Evolutionary conservation across 164 flowering plant genomes (phyloP), one percentile per base, ranked within the genome.

Genomic region (Sedum album): DNA sequence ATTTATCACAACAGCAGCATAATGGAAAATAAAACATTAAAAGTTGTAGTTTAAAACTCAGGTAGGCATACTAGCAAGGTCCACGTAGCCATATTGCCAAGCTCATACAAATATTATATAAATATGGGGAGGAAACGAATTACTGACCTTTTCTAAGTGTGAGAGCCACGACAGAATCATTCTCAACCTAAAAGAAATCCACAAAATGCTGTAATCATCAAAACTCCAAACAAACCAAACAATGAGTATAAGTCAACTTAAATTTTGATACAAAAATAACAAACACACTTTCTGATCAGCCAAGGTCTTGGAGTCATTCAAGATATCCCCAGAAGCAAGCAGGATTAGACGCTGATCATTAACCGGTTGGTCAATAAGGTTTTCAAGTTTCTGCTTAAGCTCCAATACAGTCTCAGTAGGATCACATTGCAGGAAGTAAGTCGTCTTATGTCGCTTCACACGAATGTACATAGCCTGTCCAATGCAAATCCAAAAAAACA

Each of bases 401-500:
- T 81, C 88, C 66, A 90, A 64, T 70, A 78, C 74, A 46, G 84
- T 87, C 76, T 95, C 96, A 38, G 86, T 90, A 57, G 97, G 96
- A 70, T 86, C 92, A 66, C 99, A 95, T 71, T 85, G 93, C 53
- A 95, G 64, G 76, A 95, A 95, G 82, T 95, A 95, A 64, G 99
- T 95, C 38, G 90, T 90, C 84, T 88, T 90, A 66, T 63, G 66
- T 23, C 95, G 91, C 80, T 95, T 95, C 11, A 95, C 90, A 66
- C 99, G 96, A 48, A 95, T 88, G 44, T 88, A 90, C 99, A 95
- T 91, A 62, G 90, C 93, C 98, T 89, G 81, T 71, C 78, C 18
- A 31, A 67, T 35, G 44, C 14, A 33, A 64, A 64, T n/a, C n/a
- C n/a, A n/a, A 35, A 35, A n/a, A 14, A 31, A 31, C 2, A 15